These are phyloP conservation scores for Lolium perenne DNA, from an alignment of 176 grass and related monocot genomes.

Conservation along the genomic window DNA sequence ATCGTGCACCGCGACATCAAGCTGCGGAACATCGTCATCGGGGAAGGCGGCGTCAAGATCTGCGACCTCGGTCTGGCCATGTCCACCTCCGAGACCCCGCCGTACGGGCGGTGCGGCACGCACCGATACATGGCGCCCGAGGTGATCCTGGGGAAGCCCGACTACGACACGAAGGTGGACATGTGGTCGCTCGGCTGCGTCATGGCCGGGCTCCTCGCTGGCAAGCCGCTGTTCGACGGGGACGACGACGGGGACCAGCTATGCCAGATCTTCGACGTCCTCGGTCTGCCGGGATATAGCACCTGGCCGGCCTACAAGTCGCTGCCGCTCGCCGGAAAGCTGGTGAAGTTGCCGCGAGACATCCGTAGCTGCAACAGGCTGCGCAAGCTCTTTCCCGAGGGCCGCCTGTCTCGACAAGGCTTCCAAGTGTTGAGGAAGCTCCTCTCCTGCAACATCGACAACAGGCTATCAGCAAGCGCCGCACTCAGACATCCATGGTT, in stretches of 20 bases:
- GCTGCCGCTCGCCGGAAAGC: neutral
- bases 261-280: neutral
- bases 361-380: neutral
- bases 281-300: neutral
- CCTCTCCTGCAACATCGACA: slow-evolving; percentile 13
- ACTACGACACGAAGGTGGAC: neutral
- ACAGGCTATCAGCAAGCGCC: neutral
- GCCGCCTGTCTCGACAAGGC: neutral
- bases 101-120: neutral
- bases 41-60: neutral
- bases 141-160: neutral
- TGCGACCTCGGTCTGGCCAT: neutral
- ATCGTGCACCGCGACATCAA: slow-evolving; percentile 60
- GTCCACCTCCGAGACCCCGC: neutral
- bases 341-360: neutral
- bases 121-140: neutral
- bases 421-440: neutral
- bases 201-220: slow-evolving; percentile 15
- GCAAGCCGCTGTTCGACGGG: slow-evolving; percentile 14
- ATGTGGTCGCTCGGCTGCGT: slow-evolving; percentile 33
- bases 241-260: neutral
- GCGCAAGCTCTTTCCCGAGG: neutral
- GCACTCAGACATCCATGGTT: slow-evolving; percentile 8
- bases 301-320: slow-evolving; percentile 10
- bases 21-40: slow-evolving; percentile 49